Percentiles rank a stretch among this genome's conserved stretches.
phyloP scores from a whole-genome alignment of 306 rosid genomes.

The Inga leiocalycina region DNA sequence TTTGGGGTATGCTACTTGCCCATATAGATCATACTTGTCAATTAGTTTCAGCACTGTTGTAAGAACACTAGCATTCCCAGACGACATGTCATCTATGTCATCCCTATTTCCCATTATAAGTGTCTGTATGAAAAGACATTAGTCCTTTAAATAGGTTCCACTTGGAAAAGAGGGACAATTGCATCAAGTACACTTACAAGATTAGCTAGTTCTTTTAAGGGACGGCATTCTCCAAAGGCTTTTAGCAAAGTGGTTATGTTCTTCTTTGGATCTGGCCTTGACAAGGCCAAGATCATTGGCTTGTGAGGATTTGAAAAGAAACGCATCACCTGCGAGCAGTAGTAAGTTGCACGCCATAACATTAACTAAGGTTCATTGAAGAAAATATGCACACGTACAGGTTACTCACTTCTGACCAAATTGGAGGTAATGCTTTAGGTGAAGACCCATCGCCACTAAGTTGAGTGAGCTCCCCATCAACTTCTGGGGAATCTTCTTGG shows the following conservation, averaged over 20 bases:
- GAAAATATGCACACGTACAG: neutral
- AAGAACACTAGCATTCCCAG: conserved; percentile 79
- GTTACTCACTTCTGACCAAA: conserved; percentile 84
- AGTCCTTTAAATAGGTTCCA: conserved; percentile 27
- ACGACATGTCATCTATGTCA: conserved; percentile 78
- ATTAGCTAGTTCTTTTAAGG: conserved; percentile 81
- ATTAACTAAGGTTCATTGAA: neutral
- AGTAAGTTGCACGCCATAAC: conserved; percentile 21
- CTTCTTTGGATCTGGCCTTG: conserved; percentile 95
- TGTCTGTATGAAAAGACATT: conserved; percentile 49
- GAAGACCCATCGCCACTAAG: conserved; percentile 56
- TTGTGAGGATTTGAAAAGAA: conserved; percentile 90
- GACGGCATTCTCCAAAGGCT: conserved; percentile 89
- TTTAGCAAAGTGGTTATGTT: conserved; percentile 82
- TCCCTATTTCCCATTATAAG: conserved; percentile 93
- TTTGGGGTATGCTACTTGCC: conserved; percentile 91
- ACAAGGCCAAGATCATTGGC: conserved; percentile 86
- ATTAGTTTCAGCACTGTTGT: conserved; percentile 76
- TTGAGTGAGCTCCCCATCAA: conserved; percentile 67
- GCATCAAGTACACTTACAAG: conserved; percentile 61
- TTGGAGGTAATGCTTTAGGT: conserved; percentile 71
- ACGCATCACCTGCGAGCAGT: conserved; percentile 68
- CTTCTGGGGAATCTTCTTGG: conserved; percentile 71
- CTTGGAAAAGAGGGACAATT: neutral
- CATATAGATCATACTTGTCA: conserved; percentile 86